Conservation (phyloP, 176 grass and related monocot genomes). For the Avena insularis region DNA sequence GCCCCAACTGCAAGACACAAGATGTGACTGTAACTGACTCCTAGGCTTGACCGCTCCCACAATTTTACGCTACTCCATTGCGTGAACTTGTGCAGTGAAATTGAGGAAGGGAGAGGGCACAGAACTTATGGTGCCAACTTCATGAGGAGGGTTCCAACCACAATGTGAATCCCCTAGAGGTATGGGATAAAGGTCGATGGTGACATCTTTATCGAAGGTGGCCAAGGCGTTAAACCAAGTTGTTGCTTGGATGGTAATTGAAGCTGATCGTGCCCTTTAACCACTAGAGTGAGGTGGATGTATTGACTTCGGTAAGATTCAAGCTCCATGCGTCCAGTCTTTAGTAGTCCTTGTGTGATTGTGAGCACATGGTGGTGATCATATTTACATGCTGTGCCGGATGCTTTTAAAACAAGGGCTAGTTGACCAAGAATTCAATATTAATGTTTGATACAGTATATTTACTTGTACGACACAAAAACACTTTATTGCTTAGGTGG, state of each 20-base stretch:
- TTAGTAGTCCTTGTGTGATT: not conserved
- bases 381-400: not conserved
- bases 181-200: not conserved
- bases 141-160: slow-evolving; percentile 6
- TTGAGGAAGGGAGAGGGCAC: not conserved
- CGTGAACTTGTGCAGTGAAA: not conserved
- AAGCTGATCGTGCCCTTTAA: not conserved
- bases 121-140: slow-evolving; percentile 20
- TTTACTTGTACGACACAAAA: slow-evolving; percentile 17
- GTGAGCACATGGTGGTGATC: not conserved
- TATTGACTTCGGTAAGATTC: not conserved
- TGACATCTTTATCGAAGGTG: slow-evolving; percentile 15
- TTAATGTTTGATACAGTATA: slow-evolving; percentile 1
- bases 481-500: not conserved
- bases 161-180: not conserved
- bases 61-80: not conserved
- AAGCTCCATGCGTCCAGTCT: not conserved
- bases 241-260: not conserved
- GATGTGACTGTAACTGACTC: not conserved
- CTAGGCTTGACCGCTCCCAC: not conserved
- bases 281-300: slow-evolving; percentile 9
- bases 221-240: slow-evolving; percentile 1
- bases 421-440: not conserved
- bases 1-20: not conserved
- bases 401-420: not conserved